Conservation (phyloP, 345 rosid genomes). For the Syzygium aqueum region DNA sequence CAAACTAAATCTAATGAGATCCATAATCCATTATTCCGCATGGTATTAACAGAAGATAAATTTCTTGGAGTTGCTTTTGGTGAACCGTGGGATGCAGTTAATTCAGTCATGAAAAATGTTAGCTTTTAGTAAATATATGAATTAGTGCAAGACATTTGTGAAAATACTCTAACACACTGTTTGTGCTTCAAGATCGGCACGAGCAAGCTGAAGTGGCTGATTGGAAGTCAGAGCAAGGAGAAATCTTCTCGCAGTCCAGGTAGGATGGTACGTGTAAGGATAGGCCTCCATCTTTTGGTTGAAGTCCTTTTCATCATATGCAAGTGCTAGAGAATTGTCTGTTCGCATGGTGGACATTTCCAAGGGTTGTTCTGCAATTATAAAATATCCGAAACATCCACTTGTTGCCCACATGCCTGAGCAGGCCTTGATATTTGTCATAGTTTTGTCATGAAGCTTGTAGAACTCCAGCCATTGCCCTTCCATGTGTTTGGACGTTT, state of each 20-base stretch:
- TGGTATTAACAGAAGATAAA: neutral
- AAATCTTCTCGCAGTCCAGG: neutral
- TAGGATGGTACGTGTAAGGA: neutral
- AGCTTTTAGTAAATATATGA: neutral
- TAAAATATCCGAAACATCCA: neutral
- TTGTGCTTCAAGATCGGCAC: neutral
- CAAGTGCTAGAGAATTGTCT: neutral
- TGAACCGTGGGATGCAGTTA: neutral
- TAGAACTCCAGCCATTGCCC: neutral
- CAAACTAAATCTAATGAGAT: neutral
- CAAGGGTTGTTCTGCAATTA: neutral
- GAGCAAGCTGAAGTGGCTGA: neutral
- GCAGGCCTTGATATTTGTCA: neutral
- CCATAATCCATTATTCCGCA: neutral
- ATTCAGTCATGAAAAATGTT: neutral
- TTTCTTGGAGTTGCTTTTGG: neutral
- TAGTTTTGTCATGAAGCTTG: neutral
- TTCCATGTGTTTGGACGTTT: neutral
- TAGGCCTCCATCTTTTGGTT: neutral
- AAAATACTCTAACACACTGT: neutral
- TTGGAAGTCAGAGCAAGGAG: neutral
- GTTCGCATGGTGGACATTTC: neutral
- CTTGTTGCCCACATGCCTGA: neutral
- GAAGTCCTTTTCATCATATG: neutral
- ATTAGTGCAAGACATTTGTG: neutral